Evolutionary conservation across 2,329 filamentous ascomycete genomes (phyloP).

Genomic region (Mycogone perniciosa): DNA sequence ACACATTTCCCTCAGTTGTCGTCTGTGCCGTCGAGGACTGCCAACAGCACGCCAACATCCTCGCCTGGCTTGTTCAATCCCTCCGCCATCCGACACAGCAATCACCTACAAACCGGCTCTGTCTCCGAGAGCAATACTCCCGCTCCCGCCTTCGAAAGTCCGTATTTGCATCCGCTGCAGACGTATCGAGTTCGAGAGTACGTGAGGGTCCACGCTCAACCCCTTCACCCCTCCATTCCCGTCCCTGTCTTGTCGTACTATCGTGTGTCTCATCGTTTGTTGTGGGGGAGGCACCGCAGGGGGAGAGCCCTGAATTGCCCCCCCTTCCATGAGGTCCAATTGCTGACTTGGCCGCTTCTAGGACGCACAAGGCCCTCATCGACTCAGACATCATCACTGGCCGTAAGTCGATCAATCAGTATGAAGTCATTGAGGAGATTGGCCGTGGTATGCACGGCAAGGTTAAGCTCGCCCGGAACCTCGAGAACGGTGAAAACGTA

Average conservation of each 20-base stretch:
- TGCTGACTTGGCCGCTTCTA: conserved; percentile 25
- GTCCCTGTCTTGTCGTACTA: not conserved
- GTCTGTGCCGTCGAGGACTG: conserved; percentile 40
- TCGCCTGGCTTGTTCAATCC: conserved; percentile 58
- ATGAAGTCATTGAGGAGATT: conserved; percentile 94
- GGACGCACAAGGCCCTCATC: conserved; percentile 84
- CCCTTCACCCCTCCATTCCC: conserved; percentile 2
- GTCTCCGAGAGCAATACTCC: conserved; percentile 51
- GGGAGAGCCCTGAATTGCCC: not conserved
- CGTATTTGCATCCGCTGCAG: conserved; percentile 64
- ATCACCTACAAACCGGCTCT: conserved; percentile 33
- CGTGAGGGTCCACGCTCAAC: conserved; percentile 30
- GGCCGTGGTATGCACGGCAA: conserved; percentile 95
- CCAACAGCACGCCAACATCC: conserved; percentile 52
- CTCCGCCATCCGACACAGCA: conserved; percentile 35
- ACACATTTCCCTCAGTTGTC: conserved; percentile 30
- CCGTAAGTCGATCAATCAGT: conserved; percentile 95
- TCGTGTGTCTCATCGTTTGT: not conserved
- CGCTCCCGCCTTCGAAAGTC: conserved; percentile 44
- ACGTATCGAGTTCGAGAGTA: conserved; percentile 71
- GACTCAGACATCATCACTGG: conserved; percentile 85
- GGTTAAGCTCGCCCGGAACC: conserved; percentile 86
- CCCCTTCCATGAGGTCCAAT: not conserved
- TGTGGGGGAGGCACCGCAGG: too few relatives aligned
- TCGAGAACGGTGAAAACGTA: conserved; percentile 69